phyloP scores from a whole-genome alignment of 345 rosid species.

The Heritiera fomes region DNA sequence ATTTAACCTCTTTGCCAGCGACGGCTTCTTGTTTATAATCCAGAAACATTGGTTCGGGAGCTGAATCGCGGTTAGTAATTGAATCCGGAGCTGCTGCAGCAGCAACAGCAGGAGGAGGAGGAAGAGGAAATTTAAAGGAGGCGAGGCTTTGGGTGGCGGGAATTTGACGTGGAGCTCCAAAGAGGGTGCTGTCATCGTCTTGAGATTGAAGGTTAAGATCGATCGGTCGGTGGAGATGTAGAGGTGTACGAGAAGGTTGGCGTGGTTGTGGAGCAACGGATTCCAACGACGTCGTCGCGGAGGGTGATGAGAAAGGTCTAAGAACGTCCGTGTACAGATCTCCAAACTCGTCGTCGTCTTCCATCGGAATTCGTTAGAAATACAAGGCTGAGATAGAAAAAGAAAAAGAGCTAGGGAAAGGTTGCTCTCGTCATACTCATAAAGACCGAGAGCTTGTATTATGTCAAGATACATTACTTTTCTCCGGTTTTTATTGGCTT shows the following conservation, averaged over 20 bases:
- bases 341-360: slow-evolving; percentile 98
- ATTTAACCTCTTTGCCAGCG: slow-evolving; percentile 46
- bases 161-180: slow-evolving; percentile 13
- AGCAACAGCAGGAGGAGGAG: not conserved
- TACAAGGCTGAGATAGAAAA: not conserved
- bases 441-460: too few species aligned
- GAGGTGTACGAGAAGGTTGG: slow-evolving; percentile 6
- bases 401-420: not conserved
- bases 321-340: slow-evolving; percentile 94
- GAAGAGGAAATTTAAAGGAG: not conserved
- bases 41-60: slow-evolving; percentile 48
- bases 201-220: slow-evolving; percentile 59
- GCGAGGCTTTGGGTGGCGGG: slow-evolving; percentile 18
- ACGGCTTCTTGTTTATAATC: slow-evolving; percentile 21
- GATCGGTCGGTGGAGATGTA: slow-evolving; percentile 38
- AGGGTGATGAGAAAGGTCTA: slow-evolving; percentile 42
- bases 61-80: slow-evolving; percentile 27
- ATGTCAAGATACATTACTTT: too few species aligned
- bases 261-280: not conserved
- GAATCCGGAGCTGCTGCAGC: slow-evolving; percentile 6
- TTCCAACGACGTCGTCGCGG: not conserved
- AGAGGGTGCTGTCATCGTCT: slow-evolving; percentile 19
- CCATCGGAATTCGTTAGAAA: slow-evolving; percentile 45
- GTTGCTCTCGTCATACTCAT: too few species aligned
- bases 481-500: too few species aligned